These are phyloP conservation scores for Phytophthora colocasiae DNA, from an alignment of 352 stramenopile genomes.

Conservation along the genomic window DNA sequence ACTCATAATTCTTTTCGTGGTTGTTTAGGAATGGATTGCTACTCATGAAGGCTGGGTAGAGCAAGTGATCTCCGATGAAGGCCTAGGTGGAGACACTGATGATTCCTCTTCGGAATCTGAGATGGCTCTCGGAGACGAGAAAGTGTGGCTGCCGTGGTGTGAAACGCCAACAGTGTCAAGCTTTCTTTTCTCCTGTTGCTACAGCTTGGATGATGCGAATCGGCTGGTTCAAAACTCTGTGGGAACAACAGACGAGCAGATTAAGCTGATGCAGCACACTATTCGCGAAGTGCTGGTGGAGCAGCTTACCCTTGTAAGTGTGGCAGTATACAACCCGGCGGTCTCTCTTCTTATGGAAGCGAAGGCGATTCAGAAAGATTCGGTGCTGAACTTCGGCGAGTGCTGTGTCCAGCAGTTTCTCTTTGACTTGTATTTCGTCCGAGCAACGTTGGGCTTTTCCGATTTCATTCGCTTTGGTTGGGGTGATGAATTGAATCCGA, in stretches of 20 bases:
- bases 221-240: constrained; percentile 56
- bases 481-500: constrained; percentile 78
- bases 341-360: constrained; percentile 66
- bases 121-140: constrained; percentile 59
- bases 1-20: neutral
- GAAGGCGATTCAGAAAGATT: constrained; percentile 53
- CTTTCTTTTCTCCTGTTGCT: constrained; percentile 87
- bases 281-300: constrained; percentile 79
- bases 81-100: constrained; percentile 45
- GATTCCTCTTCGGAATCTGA: constrained; percentile 54
- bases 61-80: constrained; percentile 66
- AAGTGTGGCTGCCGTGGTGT: constrained; percentile 87
- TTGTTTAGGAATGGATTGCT: constrained; percentile 72
- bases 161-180: constrained; percentile 85
- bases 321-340: constrained; percentile 72
- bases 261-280: constrained; percentile 65
- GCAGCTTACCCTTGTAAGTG: constrained; percentile 80
- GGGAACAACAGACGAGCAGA: constrained; percentile 50
- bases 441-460: constrained; percentile 81
- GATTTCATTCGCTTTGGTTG: constrained; percentile 91
- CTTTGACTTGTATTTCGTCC: constrained; percentile 92
- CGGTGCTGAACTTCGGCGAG: constrained; percentile 83
- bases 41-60: constrained; percentile 80
- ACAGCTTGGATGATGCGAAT: constrained; percentile 84
- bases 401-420: constrained; percentile 87